These are phyloP conservation scores for Tieghemostelium lacteum DNA, from an alignment of 78 protist genomes.

Conservation along the genomic window DNA sequence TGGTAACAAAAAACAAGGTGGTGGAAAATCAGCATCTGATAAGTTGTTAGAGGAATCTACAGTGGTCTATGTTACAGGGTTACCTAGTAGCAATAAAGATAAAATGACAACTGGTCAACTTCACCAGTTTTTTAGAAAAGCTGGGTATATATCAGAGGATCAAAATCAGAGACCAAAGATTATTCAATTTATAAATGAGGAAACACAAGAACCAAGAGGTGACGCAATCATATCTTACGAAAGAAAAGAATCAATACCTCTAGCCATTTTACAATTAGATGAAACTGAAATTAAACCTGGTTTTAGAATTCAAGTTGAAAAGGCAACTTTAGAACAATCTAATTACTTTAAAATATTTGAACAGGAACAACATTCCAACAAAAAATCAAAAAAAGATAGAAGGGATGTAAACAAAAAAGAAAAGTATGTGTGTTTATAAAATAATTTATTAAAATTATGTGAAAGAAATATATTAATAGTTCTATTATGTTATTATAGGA, in stretches of 20 bases:
- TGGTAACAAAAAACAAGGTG: neutral
- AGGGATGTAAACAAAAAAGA: conserved; percentile 10
- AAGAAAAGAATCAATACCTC: conserved; percentile 60
- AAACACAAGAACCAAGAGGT: neutral
- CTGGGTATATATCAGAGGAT: conserved; percentile 24
- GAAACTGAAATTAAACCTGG: conserved; percentile 49
- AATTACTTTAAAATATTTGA: neutral
- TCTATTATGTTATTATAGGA: neutral
- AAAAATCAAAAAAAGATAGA: conserved; percentile 10
- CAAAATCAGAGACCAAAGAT: conserved; percentile 27
- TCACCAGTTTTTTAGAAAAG: conserved; percentile 32
- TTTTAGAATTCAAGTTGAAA: conserved; percentile 13
- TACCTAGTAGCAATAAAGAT: conserved; percentile 1
- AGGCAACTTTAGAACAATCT: conserved; percentile 59
- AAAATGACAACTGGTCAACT: neutral
- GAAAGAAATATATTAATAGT: too few relatives aligned
- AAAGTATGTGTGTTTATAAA: neutral
- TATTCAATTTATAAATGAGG: neutral
- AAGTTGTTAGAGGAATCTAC: neutral
- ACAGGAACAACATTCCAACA: neutral
- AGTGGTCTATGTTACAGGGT: conserved; percentile 14
- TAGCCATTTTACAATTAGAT: conserved; percentile 69
- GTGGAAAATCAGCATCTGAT: neutral
- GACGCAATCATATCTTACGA: conserved; percentile 53
- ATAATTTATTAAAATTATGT: neutral